Base-by-base conservation (phyloP, 371 early-diverging fungal genomes). In the Mucor racemosus region DNA sequence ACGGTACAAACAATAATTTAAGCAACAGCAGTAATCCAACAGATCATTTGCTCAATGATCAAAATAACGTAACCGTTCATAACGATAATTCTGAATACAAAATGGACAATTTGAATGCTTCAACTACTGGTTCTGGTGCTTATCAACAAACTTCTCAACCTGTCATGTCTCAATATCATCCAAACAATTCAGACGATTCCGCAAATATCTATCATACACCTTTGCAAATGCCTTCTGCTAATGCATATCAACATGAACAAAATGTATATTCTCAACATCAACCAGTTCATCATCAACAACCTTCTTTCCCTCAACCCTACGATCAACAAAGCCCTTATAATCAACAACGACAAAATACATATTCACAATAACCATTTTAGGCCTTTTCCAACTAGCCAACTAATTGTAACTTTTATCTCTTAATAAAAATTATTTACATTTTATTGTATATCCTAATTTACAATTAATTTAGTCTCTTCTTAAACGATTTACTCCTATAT, bases 11-110 rank as follows among this genome's bases (percentile, higher is more conserved):
- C 19, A 36, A 36, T 14, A 56, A 36, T n/a, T 10, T 17, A 2
- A 36, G 36, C 36, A 53, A 31, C 53, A 53, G 31, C 53, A 53
- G 53, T 21, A 58, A 62, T 13, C 63, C 63, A 3, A 62, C 63
- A 21, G 63, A 62, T 17, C 63, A 38, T 26, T 50, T 62, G 21
- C 39, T 62, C 5, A 13, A 39, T 62, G 40, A 56, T 9, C 56
- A 36, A n/a, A 56, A 31, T 26, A 31, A 31, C 4, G 11, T 19
- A 19, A 19, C 21, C 17, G 8, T 46, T 8, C 46, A 46, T 9
- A 54, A 33, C 34, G 33, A 34, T 36, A 34, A 36, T 38, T 35
- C 33, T 5, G 39, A 40, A 39, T 39, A 58, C 13, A 58, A 58
- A 14, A 56, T 56, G 56, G 58, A 58, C 17, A 10, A 58, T 40